Evolutionary conservation across 805 yeast species (phyloP), one percentile per base, ranked within the genome.

Genomic region (Nakazawaea populi): DNA sequence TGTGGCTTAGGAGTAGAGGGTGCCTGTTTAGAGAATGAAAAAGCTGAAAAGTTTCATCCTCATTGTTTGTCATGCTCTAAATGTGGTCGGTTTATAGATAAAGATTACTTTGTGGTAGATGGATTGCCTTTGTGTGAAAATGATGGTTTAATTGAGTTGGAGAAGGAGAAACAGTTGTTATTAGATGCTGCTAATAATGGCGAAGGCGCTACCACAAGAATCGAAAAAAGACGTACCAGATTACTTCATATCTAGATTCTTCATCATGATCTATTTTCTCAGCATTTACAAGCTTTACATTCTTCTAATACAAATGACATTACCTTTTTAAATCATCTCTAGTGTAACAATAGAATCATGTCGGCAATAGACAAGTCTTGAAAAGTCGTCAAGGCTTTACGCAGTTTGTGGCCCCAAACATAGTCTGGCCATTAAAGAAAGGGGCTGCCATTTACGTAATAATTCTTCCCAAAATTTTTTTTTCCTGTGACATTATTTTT

Each of bases 1-100:
- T 92, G 99, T 66, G 72, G 76, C 10, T 58, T 59, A 4, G 96
- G 95, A 32, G 88, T 94, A 45, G 97, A 92, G 64, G 98, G 98
- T 4, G 82, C 81, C 63, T 92, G 98, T 65, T 75, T 92, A 41
- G 96, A 89, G 60, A 86, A 83, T 58, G 90, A 85, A 59, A 65
- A 79, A 35, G 67, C 71, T 42, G 85, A 85, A 57, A 77, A 89
- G 52, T 91, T 88, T 73, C 98, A 92, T 63, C 68, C 76, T 6
- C 65, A 73, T 27, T 92, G 98, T 65, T 74, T 91, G 58, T 72
- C 67, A 47, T 92, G 98, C 68, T 63, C 69, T 44, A 70, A 73
- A 40, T 91, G 98, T 69, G 61, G 69, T 6, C 57, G 60, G 2
- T 56, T 59, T 6, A 85, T 87, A 48, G 63, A 62, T 4, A 67